Conservation (phyloP, 208 protist genomes). For the Acanthamoeba divionensis region DNA sequence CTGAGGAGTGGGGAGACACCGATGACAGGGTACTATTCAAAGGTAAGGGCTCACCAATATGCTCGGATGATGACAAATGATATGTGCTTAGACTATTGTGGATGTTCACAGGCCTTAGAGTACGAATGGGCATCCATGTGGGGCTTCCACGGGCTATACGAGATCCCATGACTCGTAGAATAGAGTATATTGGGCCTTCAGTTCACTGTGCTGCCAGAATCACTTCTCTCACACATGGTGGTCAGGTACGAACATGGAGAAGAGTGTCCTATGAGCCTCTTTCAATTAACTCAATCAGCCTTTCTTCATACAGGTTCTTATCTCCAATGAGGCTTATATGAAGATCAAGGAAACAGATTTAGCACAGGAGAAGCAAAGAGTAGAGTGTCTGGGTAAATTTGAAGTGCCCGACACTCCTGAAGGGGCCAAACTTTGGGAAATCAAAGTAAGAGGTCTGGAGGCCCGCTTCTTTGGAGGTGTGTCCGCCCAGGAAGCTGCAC, state of each 20-base stretch:
- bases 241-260: background rate
- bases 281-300: background rate
- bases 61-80: too few species aligned
- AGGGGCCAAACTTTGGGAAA: background rate
- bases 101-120: too few species aligned
- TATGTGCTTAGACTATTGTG: too few species aligned
- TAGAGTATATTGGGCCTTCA: slow-evolving; percentile 1
- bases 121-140: slow-evolving; percentile 25
- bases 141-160: background rate
- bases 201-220: slow-evolving; percentile 10
- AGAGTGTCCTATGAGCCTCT: too few species aligned
- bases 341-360: background rate
- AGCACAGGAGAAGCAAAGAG: background rate
- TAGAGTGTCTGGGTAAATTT: background rate
- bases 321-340: background rate
- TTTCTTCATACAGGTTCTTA: background rate
- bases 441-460: background rate
- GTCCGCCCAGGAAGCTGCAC: background rate
- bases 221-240: slow-evolving; percentile 11
- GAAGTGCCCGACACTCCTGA: background rate
- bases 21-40: slow-evolving; percentile 28
- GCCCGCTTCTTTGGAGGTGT: background rate
- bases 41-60: too few species aligned
- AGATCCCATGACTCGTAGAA: background rate
- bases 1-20: slow-evolving; percentile 21